Base-by-base conservation (phyloP, 2,329 filamentous ascomycete genomes). In the Aspergillus brasiliensis region DNA sequence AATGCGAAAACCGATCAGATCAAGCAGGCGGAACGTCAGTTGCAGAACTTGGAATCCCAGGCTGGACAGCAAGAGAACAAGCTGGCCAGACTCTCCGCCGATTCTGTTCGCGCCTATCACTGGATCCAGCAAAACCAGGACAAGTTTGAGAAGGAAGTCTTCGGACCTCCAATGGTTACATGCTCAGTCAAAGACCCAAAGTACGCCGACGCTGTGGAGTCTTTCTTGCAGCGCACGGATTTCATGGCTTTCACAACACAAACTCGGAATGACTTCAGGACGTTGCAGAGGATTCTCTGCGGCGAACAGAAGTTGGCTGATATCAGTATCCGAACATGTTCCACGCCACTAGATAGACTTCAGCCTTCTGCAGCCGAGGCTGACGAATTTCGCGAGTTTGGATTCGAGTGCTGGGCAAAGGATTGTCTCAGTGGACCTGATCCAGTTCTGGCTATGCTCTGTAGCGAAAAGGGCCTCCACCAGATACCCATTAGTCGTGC, bases 381-480 rank as follows among this genome's bases (percentile, higher is more conserved):
- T 5, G 80, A 86, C 8, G 81, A 91, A 55, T 75, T 92, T 58
- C 69, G 55, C 60, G 69, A 42, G 59, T 86, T 75, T 37, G 92
- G 92, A 0, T 85, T 99, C 52, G 89, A 96, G 64, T 88, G 89
- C 2, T 97, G 90, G 78, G 88, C 92, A 0, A 82, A 91, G 25
- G 90, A 98, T 70, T 91, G 85, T 60, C 72, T 99, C 5, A 83
- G 88, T 34, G 95, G 94, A 0, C 96, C 96, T 0, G 87, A 89
- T 1, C 84, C 91, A 1, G 91, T 99, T 1, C 79, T 98, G 34
- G 89, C 91, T 6, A 95, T 96, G 90, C 84, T 99, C 21, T 97
- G 92, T 74, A 84, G 87, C 11, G 88, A 91, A 66, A 86, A 84
- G 59, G 83, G 80, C 56, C 75, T 97, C 6, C 87, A 96, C 67